phyloP scores from a whole-genome alignment of 306 rosid species.

The Cicer arietinum region DNA sequence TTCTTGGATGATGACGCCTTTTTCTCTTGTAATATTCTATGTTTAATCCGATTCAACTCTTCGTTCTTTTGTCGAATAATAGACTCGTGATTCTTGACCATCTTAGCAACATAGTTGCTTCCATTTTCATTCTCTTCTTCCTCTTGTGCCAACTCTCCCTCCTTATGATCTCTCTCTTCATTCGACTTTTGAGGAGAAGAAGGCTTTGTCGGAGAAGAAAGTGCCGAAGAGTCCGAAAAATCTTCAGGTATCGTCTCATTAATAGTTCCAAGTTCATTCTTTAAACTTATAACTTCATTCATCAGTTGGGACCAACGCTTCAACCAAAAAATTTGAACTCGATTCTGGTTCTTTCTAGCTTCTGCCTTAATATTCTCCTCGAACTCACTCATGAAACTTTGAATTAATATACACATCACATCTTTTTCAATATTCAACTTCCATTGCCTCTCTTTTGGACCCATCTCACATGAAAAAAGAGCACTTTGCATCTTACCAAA shows the following conservation, averaged over 20 bases:
- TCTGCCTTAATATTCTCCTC: slow-evolving; percentile 53
- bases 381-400: slow-evolving; percentile 59
- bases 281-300: slow-evolving; percentile 57
- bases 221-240: slow-evolving; percentile 27
- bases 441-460: slow-evolving; percentile 80
- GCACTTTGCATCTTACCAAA: slow-evolving; percentile 79
- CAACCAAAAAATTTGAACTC: slow-evolving; percentile 43
- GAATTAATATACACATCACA: slow-evolving; percentile 51
- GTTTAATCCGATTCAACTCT: slow-evolving; percentile 51
- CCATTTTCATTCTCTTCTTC: slow-evolving; percentile 50
- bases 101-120: slow-evolving; percentile 63
- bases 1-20: slow-evolving; percentile 39
- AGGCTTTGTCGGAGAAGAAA: slow-evolving; percentile 44
- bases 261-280: slow-evolving; percentile 52
- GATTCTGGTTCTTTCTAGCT: slow-evolving; percentile 48
- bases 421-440: slow-evolving; percentile 65
- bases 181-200: slow-evolving; percentile 28
- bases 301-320: slow-evolving; percentile 63
- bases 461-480: slow-evolving; percentile 59
- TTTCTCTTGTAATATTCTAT: slow-evolving; percentile 52
- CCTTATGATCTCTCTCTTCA: slow-evolving; percentile 34
- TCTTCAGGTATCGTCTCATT: slow-evolving; percentile 44
- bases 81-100: slow-evolving; percentile 71
- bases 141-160: slow-evolving; percentile 19
- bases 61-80: slow-evolving; percentile 68